Evolutionary conservation across 306 rosid genomes (phyloP).

Genomic region (Quercus aquifolioides): DNA sequence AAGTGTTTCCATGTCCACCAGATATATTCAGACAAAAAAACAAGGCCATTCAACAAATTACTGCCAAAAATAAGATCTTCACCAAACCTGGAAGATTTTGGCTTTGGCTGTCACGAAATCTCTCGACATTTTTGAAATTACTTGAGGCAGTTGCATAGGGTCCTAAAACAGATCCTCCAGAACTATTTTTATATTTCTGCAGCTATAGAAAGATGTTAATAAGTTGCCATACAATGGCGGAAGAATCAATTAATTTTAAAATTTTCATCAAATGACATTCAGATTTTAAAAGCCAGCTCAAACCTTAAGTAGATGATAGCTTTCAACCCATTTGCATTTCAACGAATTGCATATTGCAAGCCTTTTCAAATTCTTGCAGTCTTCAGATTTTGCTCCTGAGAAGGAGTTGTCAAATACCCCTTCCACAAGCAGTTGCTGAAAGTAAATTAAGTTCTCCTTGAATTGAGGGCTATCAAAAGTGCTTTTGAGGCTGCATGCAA

Average conservation of each 20-base stretch:
- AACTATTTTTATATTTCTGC: slow-evolving; percentile 57
- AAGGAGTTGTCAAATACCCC: slow-evolving; percentile 81
- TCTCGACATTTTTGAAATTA: slow-evolving; percentile 47
- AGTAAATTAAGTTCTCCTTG: slow-evolving; percentile 73
- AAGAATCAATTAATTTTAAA: background rate
- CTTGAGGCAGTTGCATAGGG: slow-evolving; percentile 41
- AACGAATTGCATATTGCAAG: slow-evolving; percentile 58
- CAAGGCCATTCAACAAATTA: background rate
- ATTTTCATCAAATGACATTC: background rate
- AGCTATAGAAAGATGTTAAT: slow-evolving; percentile 24
- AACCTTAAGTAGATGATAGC: slow-evolving; percentile 72
- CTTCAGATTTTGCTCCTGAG: slow-evolving; percentile 67
- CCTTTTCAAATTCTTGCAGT: slow-evolving; percentile 76
- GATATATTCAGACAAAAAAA: background rate
- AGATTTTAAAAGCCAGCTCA: slow-evolving; percentile 24
- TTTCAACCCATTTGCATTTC: slow-evolving; percentile 82
- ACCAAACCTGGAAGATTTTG: slow-evolving; percentile 72
- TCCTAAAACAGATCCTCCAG: slow-evolving; percentile 45
- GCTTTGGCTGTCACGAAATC: slow-evolving; percentile 53
- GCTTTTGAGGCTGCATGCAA: slow-evolving; percentile 67
- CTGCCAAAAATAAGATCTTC: slow-evolving; percentile 13
- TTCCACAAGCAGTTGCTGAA: slow-evolving; percentile 88
- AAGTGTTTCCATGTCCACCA: background rate
- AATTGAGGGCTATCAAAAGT: slow-evolving; percentile 78
- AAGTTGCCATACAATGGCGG: background rate